Conservation (phyloP, 306 rosid genomes). For the Potentilla sterilis region DNA sequence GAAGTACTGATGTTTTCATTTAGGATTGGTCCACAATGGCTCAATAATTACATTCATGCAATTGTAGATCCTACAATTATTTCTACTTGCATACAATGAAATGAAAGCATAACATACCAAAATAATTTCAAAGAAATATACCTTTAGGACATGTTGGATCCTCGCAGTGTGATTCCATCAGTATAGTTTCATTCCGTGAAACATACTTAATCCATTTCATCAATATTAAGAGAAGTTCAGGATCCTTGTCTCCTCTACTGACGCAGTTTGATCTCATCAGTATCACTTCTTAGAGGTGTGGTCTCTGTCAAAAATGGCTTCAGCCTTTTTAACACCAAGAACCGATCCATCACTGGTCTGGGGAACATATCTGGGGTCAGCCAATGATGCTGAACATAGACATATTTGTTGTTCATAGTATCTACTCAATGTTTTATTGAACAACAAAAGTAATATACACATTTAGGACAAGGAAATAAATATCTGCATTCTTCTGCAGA, state of each 20-base stretch:
- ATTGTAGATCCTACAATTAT: too few relatives aligned
- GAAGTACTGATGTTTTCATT: too few relatives aligned
- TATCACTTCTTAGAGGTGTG: background rate
- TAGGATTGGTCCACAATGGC: too few relatives aligned
- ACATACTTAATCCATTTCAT: background rate
- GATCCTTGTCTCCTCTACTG: background rate
- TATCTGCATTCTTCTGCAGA: constrained; percentile 88
- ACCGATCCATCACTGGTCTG: background rate
- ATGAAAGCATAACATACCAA: background rate
- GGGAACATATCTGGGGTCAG: background rate
- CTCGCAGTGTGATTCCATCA: background rate
- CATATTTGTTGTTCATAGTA: background rate
- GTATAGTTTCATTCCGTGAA: background rate
- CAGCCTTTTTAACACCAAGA: background rate
- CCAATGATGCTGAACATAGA: background rate
- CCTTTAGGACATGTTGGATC: background rate
- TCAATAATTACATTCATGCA: too few relatives aligned
- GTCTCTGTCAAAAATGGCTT: background rate
- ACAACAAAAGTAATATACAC: constrained; percentile 43
- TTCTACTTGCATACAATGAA: too few relatives aligned
- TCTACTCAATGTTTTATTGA: constrained; percentile 40
- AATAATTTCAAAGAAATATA: background rate
- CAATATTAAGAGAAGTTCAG: background rate
- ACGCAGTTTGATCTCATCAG: background rate
- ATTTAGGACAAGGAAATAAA: constrained; percentile 39